phyloP scores from a whole-genome alignment of 129 eudicot genomes.

The Heracleum sosnowskyi region DNA sequence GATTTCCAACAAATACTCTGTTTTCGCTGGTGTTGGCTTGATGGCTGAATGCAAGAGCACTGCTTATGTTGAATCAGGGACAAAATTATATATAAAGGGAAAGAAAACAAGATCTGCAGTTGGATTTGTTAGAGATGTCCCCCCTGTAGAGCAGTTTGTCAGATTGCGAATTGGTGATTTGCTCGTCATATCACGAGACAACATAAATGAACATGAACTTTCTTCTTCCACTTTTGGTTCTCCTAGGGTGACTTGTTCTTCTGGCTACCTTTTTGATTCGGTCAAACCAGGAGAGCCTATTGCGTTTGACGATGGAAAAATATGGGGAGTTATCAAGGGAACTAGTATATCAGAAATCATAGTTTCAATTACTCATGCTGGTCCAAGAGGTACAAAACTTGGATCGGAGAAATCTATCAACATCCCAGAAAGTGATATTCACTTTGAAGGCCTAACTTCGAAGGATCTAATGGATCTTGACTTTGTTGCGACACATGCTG shows the following conservation, averaged over 20 bases:
- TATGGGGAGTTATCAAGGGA: slow-evolving; percentile 75
- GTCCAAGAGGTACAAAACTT: slow-evolving; percentile 55
- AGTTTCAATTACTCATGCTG: slow-evolving; percentile 66
- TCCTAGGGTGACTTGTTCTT: slow-evolving; percentile 60
- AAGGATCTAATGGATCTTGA: slow-evolving; percentile 71
- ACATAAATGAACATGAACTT: slow-evolving; percentile 27
- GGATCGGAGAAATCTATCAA: slow-evolving; percentile 76
- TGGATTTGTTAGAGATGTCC: slow-evolving; percentile 57
- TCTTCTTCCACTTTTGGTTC: slow-evolving; percentile 24
- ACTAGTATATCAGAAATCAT: slow-evolving; percentile 56
- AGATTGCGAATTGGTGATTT: slow-evolving; percentile 60
- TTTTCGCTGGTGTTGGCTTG: slow-evolving; percentile 58
- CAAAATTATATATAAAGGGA: slow-evolving; percentile 35
- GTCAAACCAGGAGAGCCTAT: slow-evolving; percentile 78
- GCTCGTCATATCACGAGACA: slow-evolving; percentile 54
- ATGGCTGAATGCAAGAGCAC: slow-evolving; percentile 59
- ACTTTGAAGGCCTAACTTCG: slow-evolving; percentile 67
- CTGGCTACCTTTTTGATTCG: slow-evolving; percentile 72
- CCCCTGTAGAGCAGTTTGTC: slow-evolving; percentile 47
- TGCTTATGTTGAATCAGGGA: slow-evolving; percentile 51
- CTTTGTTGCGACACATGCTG: slow-evolving; percentile 71
- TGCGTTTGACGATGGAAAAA: slow-evolving; percentile 78
- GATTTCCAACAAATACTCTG: slow-evolving; percentile 42
- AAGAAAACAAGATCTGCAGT: slow-evolving; percentile 28
- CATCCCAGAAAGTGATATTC: slow-evolving; percentile 63